Evolutionary conservation across 116 monocot species (phyloP), one percentile per base, ranked within the genome.

Genomic region (Dioscorea cayenensis): DNA sequence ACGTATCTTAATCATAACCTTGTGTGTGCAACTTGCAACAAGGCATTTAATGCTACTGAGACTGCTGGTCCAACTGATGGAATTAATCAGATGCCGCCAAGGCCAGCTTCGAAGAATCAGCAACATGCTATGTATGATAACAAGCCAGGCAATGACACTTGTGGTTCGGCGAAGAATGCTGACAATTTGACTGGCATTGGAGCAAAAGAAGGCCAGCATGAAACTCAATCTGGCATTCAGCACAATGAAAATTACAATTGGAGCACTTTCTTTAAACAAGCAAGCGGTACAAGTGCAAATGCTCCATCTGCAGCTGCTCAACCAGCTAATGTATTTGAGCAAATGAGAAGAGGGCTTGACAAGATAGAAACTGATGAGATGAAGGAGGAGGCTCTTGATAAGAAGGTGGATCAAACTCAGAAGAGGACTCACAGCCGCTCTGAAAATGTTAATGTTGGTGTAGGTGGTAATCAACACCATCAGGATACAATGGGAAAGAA

Each of bases 1-100:
- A 66, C 81, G n/a, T 89, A 88, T 52, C 76, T 88, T n/a, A 94
- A 90, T 72, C 88, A 86, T 58, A 84, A 78, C 17, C 85, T 94
- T 62, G 65, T 88, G 2, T 94, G 94, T 50, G 87, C 90, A 19
- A 90, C 79, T 61, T 94, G 94, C 62, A 75, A 84, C 3, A 69
- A 90, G 49, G 74, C 94, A 0, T 94, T 94, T 67, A 35, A 84
- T 64, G 94, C 94, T 19, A 77, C 79, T 28, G 93, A 86, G 68
- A 85, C 71, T 14, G 81, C 71, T 23, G 63, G 71, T 68, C 81
- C 84, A 50, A 36, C 51, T 43, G 83, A 79, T 68, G 83, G 83
- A 75, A 7, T 66, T 4, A 67, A 66, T 64, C 62, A 75, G 1
- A 76, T 78, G 51, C 36, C 66, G 50, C 73, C 80, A 60, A 67